These are phyloP conservation scores for Pseudogymnoascus sp. DNA, from an alignment of 2,329 filamentous ascomycete genomes.

Conservation along the genomic window DNA sequence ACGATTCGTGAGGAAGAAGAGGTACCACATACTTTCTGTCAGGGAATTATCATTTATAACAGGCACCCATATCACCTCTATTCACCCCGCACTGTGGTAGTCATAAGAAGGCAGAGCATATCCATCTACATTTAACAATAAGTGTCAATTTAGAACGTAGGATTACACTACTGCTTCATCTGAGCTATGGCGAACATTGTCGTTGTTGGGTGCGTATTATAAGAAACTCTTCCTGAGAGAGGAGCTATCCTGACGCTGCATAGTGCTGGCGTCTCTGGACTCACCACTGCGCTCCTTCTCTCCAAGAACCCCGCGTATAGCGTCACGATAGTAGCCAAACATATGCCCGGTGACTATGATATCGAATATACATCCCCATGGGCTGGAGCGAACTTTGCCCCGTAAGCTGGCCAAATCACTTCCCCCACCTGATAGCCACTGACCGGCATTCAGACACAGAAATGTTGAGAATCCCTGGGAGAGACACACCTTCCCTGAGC, in stretches of 20 bases:
- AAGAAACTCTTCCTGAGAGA: neutral
- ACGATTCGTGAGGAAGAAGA: neutral
- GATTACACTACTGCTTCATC: neutral
- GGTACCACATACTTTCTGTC: neutral
- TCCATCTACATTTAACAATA: neutral
- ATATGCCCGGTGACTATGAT: constrained; percentile 91
- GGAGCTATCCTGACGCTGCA: neutral
- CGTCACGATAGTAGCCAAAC: constrained; percentile 70
- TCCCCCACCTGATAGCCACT: neutral
- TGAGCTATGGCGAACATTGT: constrained; percentile 27
- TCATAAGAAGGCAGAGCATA: neutral
- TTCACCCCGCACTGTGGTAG: neutral
- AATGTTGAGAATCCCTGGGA: constrained; percentile 43
- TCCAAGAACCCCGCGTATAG: constrained; percentile 46
- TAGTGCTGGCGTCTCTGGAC: constrained; percentile 57
- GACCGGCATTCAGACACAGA: constrained; percentile 9
- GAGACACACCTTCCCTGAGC: constrained; percentile 53
- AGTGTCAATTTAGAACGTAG: neutral
- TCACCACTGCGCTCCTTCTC: constrained; percentile 56
- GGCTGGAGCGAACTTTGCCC: constrained; percentile 75
- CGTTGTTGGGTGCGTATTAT: constrained; percentile 29
- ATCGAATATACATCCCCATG: constrained; percentile 85
- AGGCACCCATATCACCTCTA: neutral
- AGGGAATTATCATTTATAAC: neutral
- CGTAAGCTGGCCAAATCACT: constrained; percentile 41